These are phyloP conservation scores for Cytospora schulzeri DNA, from an alignment of 2,329 filamentous ascomycete genomes.

Conservation along the genomic window DNA sequence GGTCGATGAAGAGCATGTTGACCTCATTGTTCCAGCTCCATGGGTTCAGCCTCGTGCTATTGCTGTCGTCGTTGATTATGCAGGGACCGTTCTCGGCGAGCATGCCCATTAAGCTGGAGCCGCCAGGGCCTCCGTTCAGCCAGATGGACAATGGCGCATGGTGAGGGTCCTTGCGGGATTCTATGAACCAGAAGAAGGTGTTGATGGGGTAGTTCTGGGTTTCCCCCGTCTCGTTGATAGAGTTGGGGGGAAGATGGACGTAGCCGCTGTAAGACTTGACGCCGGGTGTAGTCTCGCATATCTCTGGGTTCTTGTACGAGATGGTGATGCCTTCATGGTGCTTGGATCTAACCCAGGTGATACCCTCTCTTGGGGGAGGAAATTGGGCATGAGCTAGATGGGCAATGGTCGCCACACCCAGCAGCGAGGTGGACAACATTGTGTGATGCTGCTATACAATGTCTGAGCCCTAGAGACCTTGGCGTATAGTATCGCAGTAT, in stretches of 20 bases:
- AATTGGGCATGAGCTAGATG: slow-evolving; percentile 23
- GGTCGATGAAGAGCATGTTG: slow-evolving; percentile 68
- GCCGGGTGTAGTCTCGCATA: slow-evolving; percentile 67
- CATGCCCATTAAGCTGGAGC: slow-evolving; percentile 56
- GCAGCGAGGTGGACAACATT: slow-evolving; percentile 10
- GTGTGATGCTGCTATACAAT: not conserved
- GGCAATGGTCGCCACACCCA: slow-evolving; percentile 8
- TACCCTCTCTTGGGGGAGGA: slow-evolving; percentile 21
- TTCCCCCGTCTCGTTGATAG: slow-evolving; percentile 34
- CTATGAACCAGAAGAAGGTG: slow-evolving; percentile 70
- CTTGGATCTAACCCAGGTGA: slow-evolving; percentile 24
- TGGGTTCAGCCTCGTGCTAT: slow-evolving; percentile 52
- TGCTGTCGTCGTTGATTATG: slow-evolving; percentile 52
- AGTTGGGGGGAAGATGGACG: slow-evolving; percentile 55
- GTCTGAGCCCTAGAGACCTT: not conserved
- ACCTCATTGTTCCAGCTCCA: slow-evolving; percentile 63
- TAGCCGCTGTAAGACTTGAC: slow-evolving; percentile 64
- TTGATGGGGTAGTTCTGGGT: slow-evolving; percentile 54
- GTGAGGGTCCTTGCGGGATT: slow-evolving; percentile 44
- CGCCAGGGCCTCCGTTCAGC: slow-evolving; percentile 62
- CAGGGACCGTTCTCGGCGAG: slow-evolving; percentile 56
- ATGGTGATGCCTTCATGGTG: slow-evolving; percentile 65
- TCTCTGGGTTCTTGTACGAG: slow-evolving; percentile 64
- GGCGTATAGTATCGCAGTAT: too few species aligned
- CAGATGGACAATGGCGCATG: slow-evolving; percentile 28